Evolutionary conservation across 23 red algal species (phyloP), one percentile per base, ranked within the genome.

Genomic region (Agarophyton chilense): DNA sequence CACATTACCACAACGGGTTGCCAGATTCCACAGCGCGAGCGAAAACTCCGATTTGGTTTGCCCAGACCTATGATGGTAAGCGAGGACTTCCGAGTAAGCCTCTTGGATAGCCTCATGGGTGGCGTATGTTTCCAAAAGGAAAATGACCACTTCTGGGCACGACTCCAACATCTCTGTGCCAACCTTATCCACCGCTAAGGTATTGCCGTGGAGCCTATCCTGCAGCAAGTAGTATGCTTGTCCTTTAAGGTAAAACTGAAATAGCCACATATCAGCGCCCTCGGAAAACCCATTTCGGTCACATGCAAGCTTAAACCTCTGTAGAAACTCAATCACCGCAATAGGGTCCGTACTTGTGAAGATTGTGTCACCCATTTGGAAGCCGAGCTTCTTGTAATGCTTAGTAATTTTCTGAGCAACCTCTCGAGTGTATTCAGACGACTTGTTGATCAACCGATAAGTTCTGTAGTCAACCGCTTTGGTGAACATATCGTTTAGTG

Each of bases 261-360:
- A 47, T 12, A 47, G 44, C 44, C 44, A 47, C 44, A 47, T 47
- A 12, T 47, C 44, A 6, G 6, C 44, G 7, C 44, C 75, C 28
- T 79, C 44, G 9, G 75, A 79, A 31, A 79, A 53, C 5, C 50
- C 39, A 21, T 55, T 55, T 28, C n/a, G 42, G 75, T 79, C 50
- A 51, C 75, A 79, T 35, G 75, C 75, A 4, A 53, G 51, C 44
- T 79, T 21, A 24, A 79, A 79, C 75, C 32, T 53, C 39, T 79
- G 42, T 8, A 79, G 42, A 28, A 79, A 47, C 7, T 47, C 44
- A 47, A 47, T 47, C 7, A 47, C 12, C 6, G 44, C 44, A 12
- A 47, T 47, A 53, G 75, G 75, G 46, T 79, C 75, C 7, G 51
- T 42, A 53, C 75, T 42, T 6, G 75, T 16, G 32, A 79, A 79